These are phyloP conservation scores for Fusarium temperatum DNA, from an alignment of 2,329 filamentous ascomycete species.

Conservation along the genomic window DNA sequence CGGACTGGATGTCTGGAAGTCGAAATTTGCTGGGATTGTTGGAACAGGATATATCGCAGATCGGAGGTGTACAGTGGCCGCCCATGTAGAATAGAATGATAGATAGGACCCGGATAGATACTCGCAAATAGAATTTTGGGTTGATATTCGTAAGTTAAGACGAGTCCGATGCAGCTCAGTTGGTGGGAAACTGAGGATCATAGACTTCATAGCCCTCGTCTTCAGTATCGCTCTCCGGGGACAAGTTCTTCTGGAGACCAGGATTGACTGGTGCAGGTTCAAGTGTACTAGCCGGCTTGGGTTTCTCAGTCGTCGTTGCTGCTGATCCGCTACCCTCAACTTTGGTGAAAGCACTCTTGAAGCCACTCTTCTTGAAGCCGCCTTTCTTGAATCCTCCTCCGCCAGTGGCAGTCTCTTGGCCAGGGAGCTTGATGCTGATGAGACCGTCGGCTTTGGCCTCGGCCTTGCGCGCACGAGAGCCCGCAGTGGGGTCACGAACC, in stretches of 20 bases:
- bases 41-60: constrained; percentile 66
- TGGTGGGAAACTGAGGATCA: constrained; percentile 67
- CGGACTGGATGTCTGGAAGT: constrained; percentile 73
- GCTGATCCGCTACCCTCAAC: constrained; percentile 51
- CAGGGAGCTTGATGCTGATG: constrained; percentile 71
- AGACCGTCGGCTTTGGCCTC: constrained; percentile 76
- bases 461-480: constrained; percentile 71
- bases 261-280: constrained; percentile 33
- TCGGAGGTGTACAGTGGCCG: constrained; percentile 51
- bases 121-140: neutral
- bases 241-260: constrained; percentile 32
- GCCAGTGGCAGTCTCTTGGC: constrained; percentile 45
- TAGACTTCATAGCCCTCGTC: constrained; percentile 78
- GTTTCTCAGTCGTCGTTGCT: constrained; percentile 52
- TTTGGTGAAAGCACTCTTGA: constrained; percentile 78
- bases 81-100: constrained; percentile 25
- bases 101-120: constrained; percentile 1
- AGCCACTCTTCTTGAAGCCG: constrained; percentile 83
- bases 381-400: constrained; percentile 70
- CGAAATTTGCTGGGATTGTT: constrained; percentile 71
- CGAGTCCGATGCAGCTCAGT: constrained; percentile 53
- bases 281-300: constrained; percentile 42
- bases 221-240: constrained; percentile 70
- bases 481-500: constrained; percentile 74
- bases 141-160: neutral